phyloP scores from a whole-genome alignment of 2,329 filamentous ascomycete species.

The Cyphellophora europaea region DNA sequence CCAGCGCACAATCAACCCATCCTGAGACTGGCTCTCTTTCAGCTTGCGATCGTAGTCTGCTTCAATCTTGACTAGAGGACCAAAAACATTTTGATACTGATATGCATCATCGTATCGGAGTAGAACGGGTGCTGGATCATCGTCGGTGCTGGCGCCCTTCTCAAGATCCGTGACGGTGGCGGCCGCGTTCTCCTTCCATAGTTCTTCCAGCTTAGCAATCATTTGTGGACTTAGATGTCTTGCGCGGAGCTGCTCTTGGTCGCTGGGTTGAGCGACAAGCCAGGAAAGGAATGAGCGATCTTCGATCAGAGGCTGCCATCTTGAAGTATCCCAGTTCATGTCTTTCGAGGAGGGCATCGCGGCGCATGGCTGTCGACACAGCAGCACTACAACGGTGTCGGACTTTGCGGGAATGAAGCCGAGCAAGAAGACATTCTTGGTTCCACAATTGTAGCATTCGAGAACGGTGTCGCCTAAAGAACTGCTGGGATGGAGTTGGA shows the following conservation, averaged over 20 bases:
- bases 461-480: slow-evolving; percentile 90
- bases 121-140: slow-evolving; percentile 86
- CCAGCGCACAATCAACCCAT: slow-evolving; percentile 90
- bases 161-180: slow-evolving; percentile 88
- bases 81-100: slow-evolving; percentile 98
- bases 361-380: slow-evolving; percentile 93
- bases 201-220: slow-evolving; percentile 91
- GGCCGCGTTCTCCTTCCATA: slow-evolving; percentile 92
- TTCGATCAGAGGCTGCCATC: slow-evolving; percentile 96
- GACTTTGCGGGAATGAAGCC: slow-evolving; percentile 98
- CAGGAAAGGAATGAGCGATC: slow-evolving; percentile 90
- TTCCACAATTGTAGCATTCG: slow-evolving; percentile 98
- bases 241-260: slow-evolving; percentile 91
- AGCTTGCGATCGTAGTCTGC: slow-evolving; percentile 98
- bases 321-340: slow-evolving; percentile 98
- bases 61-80: slow-evolving; percentile 95
- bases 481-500: slow-evolving; percentile 88
- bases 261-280: slow-evolving; percentile 81
- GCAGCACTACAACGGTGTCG: slow-evolving; percentile 90
- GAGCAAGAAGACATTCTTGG: slow-evolving; percentile 96
- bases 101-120: slow-evolving; percentile 94
- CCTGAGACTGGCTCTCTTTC: slow-evolving; percentile 95
- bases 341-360: slow-evolving; percentile 93
- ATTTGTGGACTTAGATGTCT: slow-evolving; percentile 87
- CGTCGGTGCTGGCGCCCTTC: slow-evolving; percentile 82